These are phyloP conservation scores for Sclerospora graminicola DNA, from an alignment of 352 stramenopile genomes.

Conservation along the genomic window DNA sequence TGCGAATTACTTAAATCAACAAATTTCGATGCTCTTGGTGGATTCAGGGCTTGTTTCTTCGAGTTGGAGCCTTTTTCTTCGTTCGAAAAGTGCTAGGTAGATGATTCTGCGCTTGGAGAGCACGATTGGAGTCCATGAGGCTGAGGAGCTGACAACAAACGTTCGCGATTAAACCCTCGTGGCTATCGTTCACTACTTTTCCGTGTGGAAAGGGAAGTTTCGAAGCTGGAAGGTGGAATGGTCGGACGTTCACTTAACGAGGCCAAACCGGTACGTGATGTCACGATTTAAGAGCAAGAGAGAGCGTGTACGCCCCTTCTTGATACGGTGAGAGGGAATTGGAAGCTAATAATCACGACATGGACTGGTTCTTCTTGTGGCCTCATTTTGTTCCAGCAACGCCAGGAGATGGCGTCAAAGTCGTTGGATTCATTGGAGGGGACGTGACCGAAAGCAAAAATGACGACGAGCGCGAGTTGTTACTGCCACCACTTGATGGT, in stretches of 20 bases:
- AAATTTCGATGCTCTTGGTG: too few species aligned
- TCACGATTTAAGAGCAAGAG: constrained; percentile 34
- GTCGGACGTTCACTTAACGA: constrained; percentile 54
- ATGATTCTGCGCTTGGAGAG: constrained; percentile 5
- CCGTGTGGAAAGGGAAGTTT: constrained; percentile 4
- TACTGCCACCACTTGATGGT: constrained; percentile 23
- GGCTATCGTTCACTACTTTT: constrained; percentile 19
- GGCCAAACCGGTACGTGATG: constrained; percentile 54
- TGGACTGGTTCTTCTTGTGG: constrained; percentile 86
- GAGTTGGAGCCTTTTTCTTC: too few species aligned
- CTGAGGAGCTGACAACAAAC: constrained; percentile 53
- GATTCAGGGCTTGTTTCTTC: too few species aligned
- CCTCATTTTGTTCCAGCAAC: constrained; percentile 38
- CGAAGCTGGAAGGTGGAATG: constrained; percentile 12
- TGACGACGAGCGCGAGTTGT: constrained; percentile 30
- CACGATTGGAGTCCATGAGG: constrained; percentile 13
- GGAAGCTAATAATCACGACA: constrained; percentile 75
- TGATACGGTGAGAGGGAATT: constrained; percentile 48
- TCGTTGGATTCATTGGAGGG: constrained; percentile 23
- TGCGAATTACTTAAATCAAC: too few species aligned
- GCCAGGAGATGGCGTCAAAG: constrained; percentile 15
- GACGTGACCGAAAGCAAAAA: constrained; percentile 23
- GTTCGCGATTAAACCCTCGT: constrained; percentile 30
- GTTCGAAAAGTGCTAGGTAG: too few species aligned
- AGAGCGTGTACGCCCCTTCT: too few species aligned